Conservation (phyloP, 2,329 filamentous ascomycete species). For the Botryotinia globosa region DNA sequence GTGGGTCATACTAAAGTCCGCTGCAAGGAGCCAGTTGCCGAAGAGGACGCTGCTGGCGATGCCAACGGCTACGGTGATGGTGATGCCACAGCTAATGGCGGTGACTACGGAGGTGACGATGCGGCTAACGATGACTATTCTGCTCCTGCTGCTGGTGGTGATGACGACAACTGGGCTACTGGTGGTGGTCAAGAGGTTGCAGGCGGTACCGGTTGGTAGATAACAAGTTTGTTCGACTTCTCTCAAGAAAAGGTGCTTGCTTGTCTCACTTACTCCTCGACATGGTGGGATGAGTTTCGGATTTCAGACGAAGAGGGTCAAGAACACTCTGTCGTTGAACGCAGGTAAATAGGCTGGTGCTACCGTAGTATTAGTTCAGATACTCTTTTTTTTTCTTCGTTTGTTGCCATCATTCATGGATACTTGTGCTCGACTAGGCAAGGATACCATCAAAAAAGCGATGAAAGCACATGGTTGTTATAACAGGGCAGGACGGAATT, state of each 20-base stretch:
- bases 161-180: conserved; percentile 6
- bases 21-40: conserved; percentile 41
- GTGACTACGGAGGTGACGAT: neutral
- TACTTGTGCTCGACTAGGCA: neutral
- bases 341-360: neutral
- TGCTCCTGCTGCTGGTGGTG: conserved; percentile 8
- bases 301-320: neutral
- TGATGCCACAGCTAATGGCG: neutral
- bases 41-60: conserved; percentile 25
- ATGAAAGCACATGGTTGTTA: neutral
- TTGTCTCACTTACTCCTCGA: neutral
- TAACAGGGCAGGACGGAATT: neutral
- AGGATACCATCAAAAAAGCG: conserved; percentile 1
- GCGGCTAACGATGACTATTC: conserved; percentile 8
- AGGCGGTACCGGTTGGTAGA: conserved; percentile 10
- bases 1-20: conserved; percentile 43
- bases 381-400: neutral
- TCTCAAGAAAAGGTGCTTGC: neutral
- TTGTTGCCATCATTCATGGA: conserved; percentile 5
- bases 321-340: neutral
- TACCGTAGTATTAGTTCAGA: neutral
- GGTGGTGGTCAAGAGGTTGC: conserved; percentile 2
- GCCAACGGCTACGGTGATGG: conserved; percentile 14
- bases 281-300: neutral
- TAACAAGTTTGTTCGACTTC: neutral